Percentiles rank a stretch among this genome's conserved stretches.
Evolutionary conservation across 495 filamentous ascomycete genomes (phyloP).

Genomic region (Aspergillus heteromorphus): DNA sequence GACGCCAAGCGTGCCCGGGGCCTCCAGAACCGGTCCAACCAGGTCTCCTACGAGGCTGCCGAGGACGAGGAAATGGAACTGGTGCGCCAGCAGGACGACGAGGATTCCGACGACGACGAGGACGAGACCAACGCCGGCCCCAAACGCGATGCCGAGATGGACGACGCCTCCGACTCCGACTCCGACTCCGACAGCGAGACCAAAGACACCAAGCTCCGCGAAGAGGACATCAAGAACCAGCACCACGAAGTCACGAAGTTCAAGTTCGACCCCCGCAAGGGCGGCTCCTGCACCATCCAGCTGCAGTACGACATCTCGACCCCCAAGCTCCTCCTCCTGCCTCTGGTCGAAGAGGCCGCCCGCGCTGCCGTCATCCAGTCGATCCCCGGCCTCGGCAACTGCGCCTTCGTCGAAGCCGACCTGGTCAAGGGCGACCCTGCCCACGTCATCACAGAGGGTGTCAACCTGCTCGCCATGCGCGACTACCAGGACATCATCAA

Average conservation of each 20-base stretch:
- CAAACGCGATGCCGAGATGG: conserved; percentile 26
- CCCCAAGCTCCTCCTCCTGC: conserved; percentile 89
- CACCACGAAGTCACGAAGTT: conserved; percentile 64
- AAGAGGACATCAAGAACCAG: conserved; percentile 61
- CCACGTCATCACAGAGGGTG: conserved; percentile 71
- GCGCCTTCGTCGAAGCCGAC: conserved; percentile 64
- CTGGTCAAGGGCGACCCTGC: conserved; percentile 49
- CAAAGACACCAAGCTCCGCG: conserved; percentile 47
- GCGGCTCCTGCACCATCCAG: conserved; percentile 70
- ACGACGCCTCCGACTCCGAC: conserved; percentile 29
- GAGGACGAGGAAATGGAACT: conserved; percentile 87
- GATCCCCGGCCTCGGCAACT: conserved; percentile 66
- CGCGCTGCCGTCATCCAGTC: conserved; percentile 79
- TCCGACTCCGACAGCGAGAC: conserved; percentile 37
- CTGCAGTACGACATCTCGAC: conserved; percentile 76
- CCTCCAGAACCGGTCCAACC: conserved; percentile 67
- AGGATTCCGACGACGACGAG: conserved; percentile 41
- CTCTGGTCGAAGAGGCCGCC: conserved; percentile 74
- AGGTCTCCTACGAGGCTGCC: conserved; percentile 81
- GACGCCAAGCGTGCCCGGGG: conserved; percentile 80
- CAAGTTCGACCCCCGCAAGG: conserved; percentile 69
- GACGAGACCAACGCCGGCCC: conserved; percentile 24
- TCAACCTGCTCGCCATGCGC: conserved; percentile 87
- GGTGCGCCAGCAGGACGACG: conserved; percentile 39
- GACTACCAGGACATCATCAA: conserved; percentile 81